Conservation (phyloP, 495 filamentous ascomycete species). For the Talaromyces nanjingensis region DNA sequence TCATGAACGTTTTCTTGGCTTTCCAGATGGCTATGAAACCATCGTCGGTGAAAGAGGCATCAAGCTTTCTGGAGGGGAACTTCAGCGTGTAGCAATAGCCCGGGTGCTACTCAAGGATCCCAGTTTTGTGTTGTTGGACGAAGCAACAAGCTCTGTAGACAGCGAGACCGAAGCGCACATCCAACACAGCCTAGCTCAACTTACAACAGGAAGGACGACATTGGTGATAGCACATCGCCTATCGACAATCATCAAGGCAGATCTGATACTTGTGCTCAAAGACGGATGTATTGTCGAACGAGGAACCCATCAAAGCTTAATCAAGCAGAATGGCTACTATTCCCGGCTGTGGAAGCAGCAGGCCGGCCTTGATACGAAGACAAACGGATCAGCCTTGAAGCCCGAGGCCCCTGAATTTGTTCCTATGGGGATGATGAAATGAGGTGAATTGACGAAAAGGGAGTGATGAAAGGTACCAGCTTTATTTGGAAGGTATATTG, state of each 20-base stretch:
- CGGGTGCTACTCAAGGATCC: slow-evolving; percentile 88
- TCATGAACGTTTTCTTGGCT: slow-evolving; percentile 76
- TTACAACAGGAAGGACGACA: slow-evolving; percentile 80
- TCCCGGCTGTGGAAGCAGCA: slow-evolving; percentile 58
- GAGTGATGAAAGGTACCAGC: not conserved
- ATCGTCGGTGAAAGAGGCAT: slow-evolving; percentile 94
- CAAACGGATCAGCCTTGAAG: slow-evolving; percentile 36
- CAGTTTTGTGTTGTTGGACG: slow-evolving; percentile 90
- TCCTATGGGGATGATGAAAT: slow-evolving; percentile 17
- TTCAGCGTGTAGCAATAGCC: slow-evolving; percentile 86
- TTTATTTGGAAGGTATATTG: not conserved
- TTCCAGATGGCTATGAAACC: slow-evolving; percentile 89
- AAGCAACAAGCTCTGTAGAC: slow-evolving; percentile 89
- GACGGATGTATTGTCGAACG: slow-evolving; percentile 80
- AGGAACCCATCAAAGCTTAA: slow-evolving; percentile 67
- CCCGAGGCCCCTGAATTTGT: slow-evolving; percentile 50
- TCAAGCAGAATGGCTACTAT: slow-evolving; percentile 57
- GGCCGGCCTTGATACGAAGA: not conserved
- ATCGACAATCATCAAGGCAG: slow-evolving; percentile 85
- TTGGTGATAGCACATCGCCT: slow-evolving; percentile 94
- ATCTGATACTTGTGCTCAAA: slow-evolving; percentile 93
- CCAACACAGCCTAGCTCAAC: slow-evolving; percentile 83
- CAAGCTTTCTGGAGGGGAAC: slow-evolving; percentile 87
- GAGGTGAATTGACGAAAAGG: not conserved
- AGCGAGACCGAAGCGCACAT: slow-evolving; percentile 93